phyloP scores from a whole-genome alignment of 805 yeast genomes.

The Candida incommunis region DNA sequence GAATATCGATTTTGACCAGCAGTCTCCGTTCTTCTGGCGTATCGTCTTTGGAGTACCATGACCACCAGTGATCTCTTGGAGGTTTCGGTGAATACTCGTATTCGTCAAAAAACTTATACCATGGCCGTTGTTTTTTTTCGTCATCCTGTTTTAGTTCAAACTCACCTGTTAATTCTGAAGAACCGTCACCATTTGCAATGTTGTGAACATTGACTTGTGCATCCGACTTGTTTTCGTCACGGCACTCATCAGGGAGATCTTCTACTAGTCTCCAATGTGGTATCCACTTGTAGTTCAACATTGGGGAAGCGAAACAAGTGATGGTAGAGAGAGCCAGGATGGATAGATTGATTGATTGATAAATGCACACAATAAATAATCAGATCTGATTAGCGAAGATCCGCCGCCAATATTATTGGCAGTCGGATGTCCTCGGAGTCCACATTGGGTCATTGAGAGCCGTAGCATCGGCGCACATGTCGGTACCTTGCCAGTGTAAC shows the following conservation, averaged over 20 bases:
- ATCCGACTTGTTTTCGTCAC: not conserved
- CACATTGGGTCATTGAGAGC: no score
- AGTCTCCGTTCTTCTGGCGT: slow-evolving; percentile 34
- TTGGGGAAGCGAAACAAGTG: no score
- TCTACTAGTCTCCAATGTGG: not conserved
- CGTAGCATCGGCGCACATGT: no score
- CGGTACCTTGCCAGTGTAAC: no score
- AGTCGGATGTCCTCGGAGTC: no score
- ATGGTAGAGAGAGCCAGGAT: no score
- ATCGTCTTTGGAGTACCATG: slow-evolving; percentile 39
- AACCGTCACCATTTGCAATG: not conserved
- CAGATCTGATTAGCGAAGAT: no score
- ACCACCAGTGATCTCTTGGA: slow-evolving; percentile 31
- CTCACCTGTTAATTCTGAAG: not conserved
- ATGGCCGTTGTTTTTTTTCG: slow-evolving; percentile 17
- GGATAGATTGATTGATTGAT: no score
- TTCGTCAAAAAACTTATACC: slow-evolving; percentile 36
- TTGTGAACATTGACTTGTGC: not conserved
- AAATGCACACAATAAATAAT: no score
- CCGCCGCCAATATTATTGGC: no score
- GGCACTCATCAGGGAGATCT: not conserved
- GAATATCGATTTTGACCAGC: slow-evolving; percentile 38
- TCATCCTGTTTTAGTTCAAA: not conserved
- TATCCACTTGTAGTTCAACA: no score
- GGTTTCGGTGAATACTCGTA: slow-evolving; percentile 40